Base-by-base conservation (phyloP, 805 yeast genomes). In the Lachancea nothofagi region DNA sequence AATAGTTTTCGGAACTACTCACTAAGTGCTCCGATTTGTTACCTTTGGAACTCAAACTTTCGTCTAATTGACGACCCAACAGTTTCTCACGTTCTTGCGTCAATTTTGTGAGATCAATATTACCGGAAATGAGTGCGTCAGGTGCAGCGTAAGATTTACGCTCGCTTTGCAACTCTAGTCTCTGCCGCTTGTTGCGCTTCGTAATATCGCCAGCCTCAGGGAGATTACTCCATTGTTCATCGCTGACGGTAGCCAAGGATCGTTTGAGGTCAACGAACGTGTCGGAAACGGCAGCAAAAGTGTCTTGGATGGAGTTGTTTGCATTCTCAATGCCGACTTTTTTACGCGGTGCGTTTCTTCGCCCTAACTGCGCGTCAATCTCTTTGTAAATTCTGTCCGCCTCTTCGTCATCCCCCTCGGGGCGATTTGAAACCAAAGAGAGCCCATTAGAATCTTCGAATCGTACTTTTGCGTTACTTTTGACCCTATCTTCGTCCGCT, bases 121-220 rank as follows among this genome's bases (percentile, higher is more conserved):
- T 60, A 2, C 59, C 48, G 0, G 72, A 64, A 2, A 83, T 50
- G 5, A 86, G 59, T 1, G 77, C 55, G 57, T 90, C 97, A 0
- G 96, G 93, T 2, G 83, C 84, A 7, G 95, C 87, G 56, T 87
- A 90, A 29, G 74, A 76, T 44, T 96, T 65, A 46, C 80, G 78
- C 42, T 75, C 75, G 49, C 67, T 71, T 52, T 80, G 82, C 33
- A 75, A 73, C 39, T 78, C 69, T 31, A 77, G 59, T 39, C 96
- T 66, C 35, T 73, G 65, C 41, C 97, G 65, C 49, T 88, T 86
- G 60, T 87, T 87, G 42, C 77, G 69, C 52, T 78, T 72, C 0
- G 98, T 93, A 52, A 85, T 66, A 59, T 90, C 97, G 1, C 87
- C 83, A 1, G 86, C 93, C 46, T 87, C 96, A 0, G 97, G 97